These are phyloP conservation scores for Penicillium turbatum DNA, from an alignment of 495 filamentous ascomycete species.

Conservation along the genomic window DNA sequence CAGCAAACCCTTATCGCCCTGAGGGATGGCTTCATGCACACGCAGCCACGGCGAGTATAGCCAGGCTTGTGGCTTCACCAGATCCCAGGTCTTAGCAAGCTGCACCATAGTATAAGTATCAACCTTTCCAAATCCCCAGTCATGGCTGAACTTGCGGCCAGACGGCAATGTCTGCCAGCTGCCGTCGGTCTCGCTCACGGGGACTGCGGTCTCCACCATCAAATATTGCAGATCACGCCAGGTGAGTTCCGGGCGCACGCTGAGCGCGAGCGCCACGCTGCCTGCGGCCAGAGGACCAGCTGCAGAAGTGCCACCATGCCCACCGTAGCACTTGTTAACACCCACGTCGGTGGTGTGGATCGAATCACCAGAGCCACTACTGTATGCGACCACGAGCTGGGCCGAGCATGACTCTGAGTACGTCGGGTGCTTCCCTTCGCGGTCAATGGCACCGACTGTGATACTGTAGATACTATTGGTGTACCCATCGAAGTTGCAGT, in stretches of 20 bases:
- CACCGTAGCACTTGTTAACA: constrained; percentile 64
- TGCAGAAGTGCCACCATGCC: constrained; percentile 93
- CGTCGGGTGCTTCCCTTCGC: constrained; percentile 77
- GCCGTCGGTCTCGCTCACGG: constrained; percentile 65
- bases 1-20: constrained; percentile 76
- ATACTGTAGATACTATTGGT: constrained; percentile 99
- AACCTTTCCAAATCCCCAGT: constrained; percentile 91
- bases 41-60: constrained; percentile 88
- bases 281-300: constrained; percentile 90
- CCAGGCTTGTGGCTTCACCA: constrained; percentile 97
- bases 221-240: constrained; percentile 97
- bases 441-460: constrained; percentile 89
- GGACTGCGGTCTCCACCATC: constrained; percentile 77
- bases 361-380: constrained; percentile 78
- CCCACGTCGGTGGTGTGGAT: constrained; percentile 98
- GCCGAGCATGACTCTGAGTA: constrained; percentile 97
- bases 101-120: constrained; percentile 85
- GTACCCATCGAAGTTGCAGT: constrained; percentile 99
- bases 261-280: constrained; percentile 85
- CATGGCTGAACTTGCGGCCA: constrained; percentile 86
- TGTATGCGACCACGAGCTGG: constrained; percentile 92
- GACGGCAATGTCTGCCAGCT: constrained; percentile 78
- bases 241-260: constrained; percentile 77
- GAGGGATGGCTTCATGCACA: constrained; percentile 78
- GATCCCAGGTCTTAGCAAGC: constrained; percentile 75